Base-by-base conservation (phyloP, 1,139 yeast species). In the Yamadazyma taylorii region DNA sequence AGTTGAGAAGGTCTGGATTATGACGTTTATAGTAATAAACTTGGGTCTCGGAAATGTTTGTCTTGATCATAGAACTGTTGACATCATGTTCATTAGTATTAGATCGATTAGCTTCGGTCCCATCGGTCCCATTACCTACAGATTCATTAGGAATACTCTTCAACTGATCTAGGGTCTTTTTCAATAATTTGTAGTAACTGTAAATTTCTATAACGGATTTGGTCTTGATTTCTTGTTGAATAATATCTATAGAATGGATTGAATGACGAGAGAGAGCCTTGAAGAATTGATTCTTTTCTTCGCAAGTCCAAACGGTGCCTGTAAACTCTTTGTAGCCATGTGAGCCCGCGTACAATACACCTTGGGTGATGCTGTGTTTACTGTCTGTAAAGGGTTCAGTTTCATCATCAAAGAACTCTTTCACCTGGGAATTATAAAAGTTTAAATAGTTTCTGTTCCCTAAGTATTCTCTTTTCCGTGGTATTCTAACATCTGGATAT, bases 121-220 rank as follows among this genome's bases (percentile, higher is more conserved):
- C n/a, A n/a, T n/a, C n/a, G n/a, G n/a, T n/a, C n/a, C n/a, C n/a
- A n/a, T n/a, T n/a, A n/a, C n/a, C n/a, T n/a, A n/a, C n/a, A n/a
- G n/a, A n/a, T n/a, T n/a, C n/a, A n/a, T n/a, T n/a, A n/a, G 24
- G 36, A 30, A 23, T 36, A 12, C 36, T 40, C 39, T 63, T 64
- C 33, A 52, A 43, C 11, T 43, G 38, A 12, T 43, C 40, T 30
- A 61, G 54, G 30, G 54, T 67, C 27, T 32, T 36, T 34, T 56
- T 54, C 15, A 79, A 52, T 13, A 67, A 39, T 13, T 65, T 51
- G 48, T 78, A 77, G 51, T 78, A 78, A 13, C 55, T 62, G 35
- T 68, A 51, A 5, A 80, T 69, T 41, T 80, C 84, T 1, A 60
- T 35, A 4, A 54, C 47, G 0, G 75, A 57, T 52, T 79, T 81